Percentiles rank a stretch among this genome's conserved stretches.
phyloP scores from a whole-genome alignment of 2,329 filamentous ascomycete species.

The Claviceps pazoutovae region DNA sequence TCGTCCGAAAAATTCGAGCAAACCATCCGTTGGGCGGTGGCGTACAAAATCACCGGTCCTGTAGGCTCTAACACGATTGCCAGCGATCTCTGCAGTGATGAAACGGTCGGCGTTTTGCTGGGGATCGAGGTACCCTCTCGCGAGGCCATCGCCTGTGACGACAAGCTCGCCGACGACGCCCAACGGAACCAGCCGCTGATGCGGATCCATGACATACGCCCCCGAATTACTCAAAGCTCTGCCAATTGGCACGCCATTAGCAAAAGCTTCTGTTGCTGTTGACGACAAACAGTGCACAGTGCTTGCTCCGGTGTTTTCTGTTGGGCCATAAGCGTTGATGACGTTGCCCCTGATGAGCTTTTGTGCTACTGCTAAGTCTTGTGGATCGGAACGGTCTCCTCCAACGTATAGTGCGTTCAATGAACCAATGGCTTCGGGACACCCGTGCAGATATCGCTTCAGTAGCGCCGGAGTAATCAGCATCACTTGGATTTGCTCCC shows the following conservation, averaged over 20 bases:
- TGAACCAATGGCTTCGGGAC: not conserved
- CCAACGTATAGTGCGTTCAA: not conserved
- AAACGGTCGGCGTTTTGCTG: constrained; percentile 8
- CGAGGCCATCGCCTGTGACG: constrained; percentile 14
- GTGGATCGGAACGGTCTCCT: not conserved
- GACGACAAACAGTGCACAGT: not conserved
- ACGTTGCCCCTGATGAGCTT: not conserved
- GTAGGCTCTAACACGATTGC: constrained; percentile 8
- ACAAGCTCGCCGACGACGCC: constrained; percentile 17
- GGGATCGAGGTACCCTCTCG: constrained; percentile 11
- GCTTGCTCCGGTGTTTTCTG: not conserved
- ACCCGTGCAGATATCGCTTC: not conserved
- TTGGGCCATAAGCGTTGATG: constrained; percentile 6
- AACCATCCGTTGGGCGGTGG: constrained; percentile 10
- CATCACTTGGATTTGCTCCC: not conserved
- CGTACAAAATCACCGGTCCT: constrained; percentile 16
- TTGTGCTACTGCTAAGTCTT: not conserved
- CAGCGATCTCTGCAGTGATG: constrained; percentile 6
- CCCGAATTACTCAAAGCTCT: not conserved
- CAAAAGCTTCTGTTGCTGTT: not conserved
- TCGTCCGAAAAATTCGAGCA: constrained; percentile 16
- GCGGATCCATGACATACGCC: constrained; percentile 12
- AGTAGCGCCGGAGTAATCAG: not conserved
- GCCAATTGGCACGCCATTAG: not conserved
- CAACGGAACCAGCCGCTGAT: constrained; percentile 11